Evolutionary conservation across 2,329 filamentous ascomycete species (phyloP).

Genomic region (Fusarium aywerte): DNA sequence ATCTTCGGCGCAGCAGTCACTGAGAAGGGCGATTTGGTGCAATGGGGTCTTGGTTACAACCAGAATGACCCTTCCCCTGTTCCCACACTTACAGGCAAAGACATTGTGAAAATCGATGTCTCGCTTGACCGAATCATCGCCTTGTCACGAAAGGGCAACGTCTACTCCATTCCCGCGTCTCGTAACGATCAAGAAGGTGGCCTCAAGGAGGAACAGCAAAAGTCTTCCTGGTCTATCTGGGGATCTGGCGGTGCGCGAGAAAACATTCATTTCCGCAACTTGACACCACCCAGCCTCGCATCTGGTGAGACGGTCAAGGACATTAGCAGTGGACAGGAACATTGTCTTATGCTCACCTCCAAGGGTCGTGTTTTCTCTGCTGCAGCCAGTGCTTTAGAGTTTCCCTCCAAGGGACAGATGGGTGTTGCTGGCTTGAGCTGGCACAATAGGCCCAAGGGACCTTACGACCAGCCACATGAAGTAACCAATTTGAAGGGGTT

Average conservation of each 20-base stretch:
- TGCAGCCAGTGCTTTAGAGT: conserved; percentile 81
- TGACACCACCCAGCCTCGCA: conserved; percentile 72
- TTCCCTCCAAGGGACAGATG: conserved; percentile 85
- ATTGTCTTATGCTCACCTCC: conserved; percentile 85
- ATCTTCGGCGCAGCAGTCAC: conserved; percentile 87
- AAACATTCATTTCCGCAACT: conserved; percentile 74
- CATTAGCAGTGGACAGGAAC: conserved; percentile 83
- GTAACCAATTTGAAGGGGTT: conserved; percentile 76
- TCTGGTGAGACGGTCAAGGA: conserved; percentile 79
- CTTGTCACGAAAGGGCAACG: conserved; percentile 76
- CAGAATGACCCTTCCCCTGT: conserved; percentile 70
- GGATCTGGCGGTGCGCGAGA: conserved; percentile 47
- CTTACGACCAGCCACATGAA: conserved; percentile 86
- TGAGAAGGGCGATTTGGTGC: conserved; percentile 87
- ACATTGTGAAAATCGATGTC: conserved; percentile 79
- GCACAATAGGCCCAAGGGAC: conserved; percentile 77
- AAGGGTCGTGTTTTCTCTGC: conserved; percentile 88
- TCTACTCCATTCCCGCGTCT: conserved; percentile 87
- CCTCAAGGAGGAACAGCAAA: conserved; percentile 68
- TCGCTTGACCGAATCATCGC: conserved; percentile 87
- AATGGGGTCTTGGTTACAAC: conserved; percentile 88
- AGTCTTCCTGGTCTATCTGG: conserved; percentile 79
- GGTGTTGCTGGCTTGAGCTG: conserved; percentile 86
- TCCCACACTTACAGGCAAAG: conserved; percentile 81
- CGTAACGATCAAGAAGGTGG: conserved; percentile 75